phyloP scores from a whole-genome alignment of 768 basidiomycete genomes.

The Podaxis mareebaensis region DNA sequence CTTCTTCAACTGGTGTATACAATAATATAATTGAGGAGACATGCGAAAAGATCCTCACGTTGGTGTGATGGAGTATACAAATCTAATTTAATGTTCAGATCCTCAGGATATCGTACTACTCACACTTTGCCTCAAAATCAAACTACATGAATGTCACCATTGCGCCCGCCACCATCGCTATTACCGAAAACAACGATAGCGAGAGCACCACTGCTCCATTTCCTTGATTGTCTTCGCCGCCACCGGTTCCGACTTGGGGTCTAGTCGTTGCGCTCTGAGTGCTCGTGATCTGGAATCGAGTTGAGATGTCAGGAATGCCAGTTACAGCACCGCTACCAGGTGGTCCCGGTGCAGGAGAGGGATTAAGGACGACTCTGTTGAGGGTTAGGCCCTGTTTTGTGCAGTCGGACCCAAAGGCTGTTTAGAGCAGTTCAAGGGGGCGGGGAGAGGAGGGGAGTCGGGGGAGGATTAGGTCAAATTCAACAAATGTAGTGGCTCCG shows the following conservation, averaged over 20 bases:
- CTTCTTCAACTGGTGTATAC: too few relatives aligned
- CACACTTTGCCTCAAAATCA: neutral
- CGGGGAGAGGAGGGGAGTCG: neutral
- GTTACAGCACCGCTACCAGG: neutral
- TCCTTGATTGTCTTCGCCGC: neutral
- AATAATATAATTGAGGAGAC: too few relatives aligned
- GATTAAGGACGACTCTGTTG: neutral
- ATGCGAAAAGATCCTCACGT: too few relatives aligned
- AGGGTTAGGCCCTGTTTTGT: neutral
- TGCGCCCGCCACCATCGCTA: neutral
- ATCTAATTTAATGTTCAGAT: too few relatives aligned
- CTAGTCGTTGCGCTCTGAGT: neutral
- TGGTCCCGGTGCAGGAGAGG: neutral
- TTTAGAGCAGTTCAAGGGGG: neutral
- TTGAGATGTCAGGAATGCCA: neutral
- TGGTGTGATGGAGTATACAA: too few relatives aligned
- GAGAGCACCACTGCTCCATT: neutral
- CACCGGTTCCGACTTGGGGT: neutral
- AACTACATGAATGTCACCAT: neutral
- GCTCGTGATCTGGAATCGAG: neutral
- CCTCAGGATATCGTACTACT: too few relatives aligned
- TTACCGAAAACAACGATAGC: neutral
- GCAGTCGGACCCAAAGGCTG: slow-evolving; percentile 1
- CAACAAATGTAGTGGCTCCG: neutral
- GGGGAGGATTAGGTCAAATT: neutral